phyloP scores from a whole-genome alignment of 2,329 filamentous ascomycete genomes.

The Pseudophaeomoniella oleicola region DNA sequence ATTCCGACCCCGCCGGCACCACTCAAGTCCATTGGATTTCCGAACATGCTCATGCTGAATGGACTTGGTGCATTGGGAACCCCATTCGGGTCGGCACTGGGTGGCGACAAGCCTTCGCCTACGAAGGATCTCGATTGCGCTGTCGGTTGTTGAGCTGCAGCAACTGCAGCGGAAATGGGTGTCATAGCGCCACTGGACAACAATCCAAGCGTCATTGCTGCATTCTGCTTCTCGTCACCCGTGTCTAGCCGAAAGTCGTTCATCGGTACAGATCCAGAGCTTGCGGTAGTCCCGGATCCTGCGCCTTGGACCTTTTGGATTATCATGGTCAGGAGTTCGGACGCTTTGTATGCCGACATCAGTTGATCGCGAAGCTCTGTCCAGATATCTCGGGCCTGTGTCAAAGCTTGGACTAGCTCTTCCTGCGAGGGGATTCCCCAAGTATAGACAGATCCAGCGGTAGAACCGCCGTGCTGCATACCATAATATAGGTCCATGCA shows the following conservation, averaged over 20 bases:
- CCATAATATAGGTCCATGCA: slow-evolving; percentile 64
- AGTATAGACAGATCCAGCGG: slow-evolving; percentile 23
- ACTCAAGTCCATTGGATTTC: slow-evolving; percentile 36
- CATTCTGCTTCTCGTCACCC: slow-evolving; percentile 43
- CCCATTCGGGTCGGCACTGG: slow-evolving; percentile 17
- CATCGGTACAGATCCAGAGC: slow-evolving; percentile 2
- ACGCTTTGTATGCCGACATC: slow-evolving; percentile 83
- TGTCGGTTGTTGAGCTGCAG: slow-evolving; percentile 1
- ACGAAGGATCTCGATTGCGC: slow-evolving; percentile 3
- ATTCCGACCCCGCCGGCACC: slow-evolving; percentile 22
- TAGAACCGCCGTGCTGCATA: slow-evolving; percentile 18
- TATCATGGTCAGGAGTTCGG: slow-evolving; percentile 68
- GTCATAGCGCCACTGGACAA: slow-evolving; percentile 48
- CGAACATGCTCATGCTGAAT: slow-evolving; percentile 38
- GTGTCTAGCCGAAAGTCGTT: neutral
- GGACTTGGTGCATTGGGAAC: slow-evolving; percentile 32
- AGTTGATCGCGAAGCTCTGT: slow-evolving; percentile 59
- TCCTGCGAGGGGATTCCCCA: slow-evolving; percentile 38
- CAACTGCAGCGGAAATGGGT: slow-evolving; percentile 24
- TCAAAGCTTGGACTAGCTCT: slow-evolving; percentile 63
- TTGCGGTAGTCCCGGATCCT: slow-evolving; percentile 2
- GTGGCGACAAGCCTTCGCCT: slow-evolving; percentile 11
- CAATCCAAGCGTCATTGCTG: slow-evolving; percentile 57
- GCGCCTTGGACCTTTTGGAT: slow-evolving; percentile 52
- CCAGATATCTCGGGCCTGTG: slow-evolving; percentile 67